Evolutionary conservation across 2,329 filamentous ascomycete genomes (phyloP).

Genomic region (Rhinocladiella mackenziei): DNA sequence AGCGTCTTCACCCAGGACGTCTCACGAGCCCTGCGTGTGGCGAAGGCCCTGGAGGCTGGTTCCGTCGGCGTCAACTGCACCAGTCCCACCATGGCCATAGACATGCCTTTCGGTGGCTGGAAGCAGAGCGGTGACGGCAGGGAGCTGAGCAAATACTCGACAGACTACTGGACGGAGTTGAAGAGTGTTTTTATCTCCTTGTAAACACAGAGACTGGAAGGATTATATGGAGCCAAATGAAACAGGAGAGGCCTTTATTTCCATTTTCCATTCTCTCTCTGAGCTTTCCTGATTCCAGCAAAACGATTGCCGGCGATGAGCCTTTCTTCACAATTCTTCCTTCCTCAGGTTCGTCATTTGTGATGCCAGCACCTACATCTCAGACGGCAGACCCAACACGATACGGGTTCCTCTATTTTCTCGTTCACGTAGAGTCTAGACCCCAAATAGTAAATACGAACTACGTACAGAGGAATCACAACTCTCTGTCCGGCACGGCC

Average conservation of each 20-base stretch:
- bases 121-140: slow-evolving; percentile 34
- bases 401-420: too few species aligned
- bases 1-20: slow-evolving; percentile 57
- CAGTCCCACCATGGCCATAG: slow-evolving; percentile 25
- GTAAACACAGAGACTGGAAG: slow-evolving; percentile 11
- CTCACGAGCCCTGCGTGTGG: slow-evolving; percentile 50
- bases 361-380: neutral
- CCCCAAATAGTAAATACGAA: too few species aligned
- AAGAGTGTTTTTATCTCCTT: slow-evolving; percentile 43
- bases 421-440: too few species aligned
- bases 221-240: too few species aligned
- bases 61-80: slow-evolving; percentile 59
- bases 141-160: slow-evolving; percentile 37
- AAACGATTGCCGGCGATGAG: too few species aligned
- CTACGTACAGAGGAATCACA: too few species aligned
- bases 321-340: too few species aligned
- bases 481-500: too few species aligned
- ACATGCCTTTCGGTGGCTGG: slow-evolving; percentile 37
- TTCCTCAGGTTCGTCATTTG: neutral
- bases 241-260: too few species aligned
- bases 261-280: too few species aligned
- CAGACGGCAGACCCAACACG: too few species aligned
- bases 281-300: too few species aligned
- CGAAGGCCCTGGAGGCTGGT: slow-evolving; percentile 53
- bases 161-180: slow-evolving; percentile 59